Base-by-base conservation (phyloP, 2,329 filamentous ascomycete species). In the Aspergillus calidoustus region DNA sequence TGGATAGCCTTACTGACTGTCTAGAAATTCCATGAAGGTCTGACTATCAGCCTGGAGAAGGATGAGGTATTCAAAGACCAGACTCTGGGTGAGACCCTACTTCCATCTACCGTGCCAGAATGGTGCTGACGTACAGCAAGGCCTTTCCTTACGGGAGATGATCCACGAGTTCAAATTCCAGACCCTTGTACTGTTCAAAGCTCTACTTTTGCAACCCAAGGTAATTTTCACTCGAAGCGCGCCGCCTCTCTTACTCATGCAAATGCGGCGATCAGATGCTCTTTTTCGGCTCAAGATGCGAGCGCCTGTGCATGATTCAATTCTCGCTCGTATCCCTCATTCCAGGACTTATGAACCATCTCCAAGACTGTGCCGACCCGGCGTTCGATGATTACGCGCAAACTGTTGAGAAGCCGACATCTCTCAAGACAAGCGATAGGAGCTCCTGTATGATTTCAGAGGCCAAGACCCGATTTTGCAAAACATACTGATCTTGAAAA, bases 331-430 rank as follows among this genome's bases (percentile, higher is more conserved):
- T 99, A 69, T 97, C 94, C 57, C 83, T 99, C 72, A 96, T 99
- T 80, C 95, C 95, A 51, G 93, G 93, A 62, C 86, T 99, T 60
- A 89, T 98, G 72, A 88, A 92, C 71, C 92, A 91, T 71, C 85
- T 99, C n/a, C 89, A 96, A 78, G 95, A 99, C 79, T 96, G 92
- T 71, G 94, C 95, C 54, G 93, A 97, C 73, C 95, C 95, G n/a
- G 90, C 93, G 49, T 86, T 98, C 75, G 90, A 97, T 77, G 89
- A 79, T 62, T 94, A 95, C 75, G 91, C 93, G 71, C 87, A 89
- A 74, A 89, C 83, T 30, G 81, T 93, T 49, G 84, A 87, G 57
- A 90, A 88, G 76, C 90, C 94, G 28, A 94, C 93, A 52, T 94
- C 91, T 69, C 81, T 98, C 69, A 91, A 90, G 73, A 97, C 93